Evolutionary conservation across 257 asterid species (phyloP).

Genomic region (Solanum piurae): DNA sequence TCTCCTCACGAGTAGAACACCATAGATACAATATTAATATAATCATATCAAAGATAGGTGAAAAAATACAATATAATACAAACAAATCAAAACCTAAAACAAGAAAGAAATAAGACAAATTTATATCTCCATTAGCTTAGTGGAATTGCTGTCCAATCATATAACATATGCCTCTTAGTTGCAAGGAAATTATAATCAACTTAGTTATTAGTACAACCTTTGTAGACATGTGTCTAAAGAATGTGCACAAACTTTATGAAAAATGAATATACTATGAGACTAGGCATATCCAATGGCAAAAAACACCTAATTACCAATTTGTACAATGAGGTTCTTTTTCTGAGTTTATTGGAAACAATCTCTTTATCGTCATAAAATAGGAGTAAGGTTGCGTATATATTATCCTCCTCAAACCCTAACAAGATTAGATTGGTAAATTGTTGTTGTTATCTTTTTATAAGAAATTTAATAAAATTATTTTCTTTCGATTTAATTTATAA

Average conservation of each 20-base stretch:
- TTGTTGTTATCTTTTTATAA: not conserved
- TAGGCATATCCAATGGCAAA: not conserved
- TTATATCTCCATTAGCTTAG: not conserved
- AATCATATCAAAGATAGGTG: not conserved
- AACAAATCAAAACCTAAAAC: not conserved
- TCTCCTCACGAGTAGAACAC: not conserved
- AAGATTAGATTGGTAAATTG: not conserved
- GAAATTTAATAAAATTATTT: not conserved
- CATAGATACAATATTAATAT: not conserved
- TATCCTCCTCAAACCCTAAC: fast-evolving
- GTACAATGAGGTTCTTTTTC: too few species aligned
- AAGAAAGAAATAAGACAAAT: not conserved
- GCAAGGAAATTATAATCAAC: not conserved
- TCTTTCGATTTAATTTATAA: not conserved
- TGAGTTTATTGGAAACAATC: too few species aligned
- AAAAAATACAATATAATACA: not conserved
- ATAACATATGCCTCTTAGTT: not conserved
- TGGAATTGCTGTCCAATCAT: not conserved
- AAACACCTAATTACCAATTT: not conserved
- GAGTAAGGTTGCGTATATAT: fast-evolving
- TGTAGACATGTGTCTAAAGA: not conserved
- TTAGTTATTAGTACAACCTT: not conserved
- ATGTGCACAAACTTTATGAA: not conserved
- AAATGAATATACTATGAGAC: not conserved
- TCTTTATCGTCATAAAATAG: not conserved